phyloP scores from a whole-genome alignment of 352 stramenopile species.

The Globisporangium middletonii region DNA sequence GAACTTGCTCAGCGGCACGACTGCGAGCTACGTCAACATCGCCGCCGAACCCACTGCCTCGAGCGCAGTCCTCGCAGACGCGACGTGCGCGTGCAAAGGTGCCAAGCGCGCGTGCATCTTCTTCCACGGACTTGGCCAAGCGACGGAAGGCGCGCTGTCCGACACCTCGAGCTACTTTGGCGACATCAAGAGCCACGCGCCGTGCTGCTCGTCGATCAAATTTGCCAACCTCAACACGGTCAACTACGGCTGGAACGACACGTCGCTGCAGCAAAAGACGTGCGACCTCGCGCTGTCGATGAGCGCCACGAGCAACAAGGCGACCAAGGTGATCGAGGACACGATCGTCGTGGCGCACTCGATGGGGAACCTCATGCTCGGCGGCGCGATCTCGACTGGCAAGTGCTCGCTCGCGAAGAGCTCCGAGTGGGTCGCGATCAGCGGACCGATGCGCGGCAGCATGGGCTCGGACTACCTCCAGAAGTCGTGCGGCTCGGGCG shows the following conservation, averaged over 20 bases:
- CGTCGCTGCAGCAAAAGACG: conserved; percentile 27
- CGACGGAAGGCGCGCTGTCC: conserved; percentile 24
- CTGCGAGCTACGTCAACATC: conserved; percentile 15
- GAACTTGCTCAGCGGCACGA: not conserved
- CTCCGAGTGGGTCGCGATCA: conserved; percentile 32
- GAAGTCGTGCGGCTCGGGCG: conserved; percentile 20
- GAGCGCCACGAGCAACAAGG: conserved; percentile 26
- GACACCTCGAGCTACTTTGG: conserved; percentile 40
- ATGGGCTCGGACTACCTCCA: conserved; percentile 45
- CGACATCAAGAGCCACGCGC: conserved; percentile 35
- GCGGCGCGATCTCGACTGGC: conserved; percentile 21
- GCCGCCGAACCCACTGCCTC: conserved; percentile 14
- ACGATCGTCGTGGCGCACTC: conserved; percentile 62
- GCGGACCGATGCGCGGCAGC: conserved; percentile 35
- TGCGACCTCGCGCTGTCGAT: conserved; percentile 28
- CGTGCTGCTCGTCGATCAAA: conserved; percentile 54
- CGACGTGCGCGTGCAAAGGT: conserved; percentile 35
- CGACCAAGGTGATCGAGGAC: conserved; percentile 40
- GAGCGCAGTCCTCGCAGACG: conserved; percentile 11
- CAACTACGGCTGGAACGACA: conserved; percentile 39
- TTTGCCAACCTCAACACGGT: conserved; percentile 43
- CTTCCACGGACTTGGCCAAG: conserved; percentile 39
- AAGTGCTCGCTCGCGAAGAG: conserved; percentile 14
- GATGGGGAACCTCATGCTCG: conserved; percentile 53
- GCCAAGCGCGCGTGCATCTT: conserved; percentile 43